Percentiles rank a stretch among this genome's conserved stretches.
Evolutionary conservation across 371 early-diverging fungal genomes (phyloP).

Genomic region (Lichtheimia corymbifera): DNA sequence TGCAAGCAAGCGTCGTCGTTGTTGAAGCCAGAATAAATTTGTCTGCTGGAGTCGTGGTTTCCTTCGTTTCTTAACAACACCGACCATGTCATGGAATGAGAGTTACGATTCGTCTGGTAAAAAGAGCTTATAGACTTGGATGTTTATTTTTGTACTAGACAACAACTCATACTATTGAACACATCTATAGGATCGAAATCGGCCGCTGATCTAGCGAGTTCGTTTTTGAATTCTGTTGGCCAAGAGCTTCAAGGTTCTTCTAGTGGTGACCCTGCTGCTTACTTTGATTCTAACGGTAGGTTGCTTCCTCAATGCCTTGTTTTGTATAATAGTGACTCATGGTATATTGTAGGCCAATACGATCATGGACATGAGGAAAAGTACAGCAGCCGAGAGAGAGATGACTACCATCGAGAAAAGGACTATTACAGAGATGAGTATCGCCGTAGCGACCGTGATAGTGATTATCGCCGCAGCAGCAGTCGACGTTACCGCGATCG

Average conservation of each 20-base stretch:
- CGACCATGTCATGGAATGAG: slow-evolving; percentile 9
- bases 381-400: not conserved
- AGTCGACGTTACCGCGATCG: slow-evolving; percentile 41
- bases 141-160: too few species aligned
- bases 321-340: not conserved
- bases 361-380: slow-evolving; percentile 11
- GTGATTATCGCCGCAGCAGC: slow-evolving; percentile 30
- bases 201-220: slow-evolving; percentile 46
- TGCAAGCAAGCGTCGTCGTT: too few species aligned
- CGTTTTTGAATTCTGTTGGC: slow-evolving; percentile 49
- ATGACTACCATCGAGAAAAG: slow-evolving; percentile 15
- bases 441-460: slow-evolving; percentile 27
- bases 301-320: too few species aligned
- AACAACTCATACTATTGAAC: too few species aligned
- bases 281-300: slow-evolving; percentile 22
- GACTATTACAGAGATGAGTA: slow-evolving; percentile 12
- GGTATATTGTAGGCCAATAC: slow-evolving; percentile 8
- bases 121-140: not conserved
- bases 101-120: not conserved
- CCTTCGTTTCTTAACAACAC: too few species aligned
- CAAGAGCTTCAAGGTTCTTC: slow-evolving; percentile 34
- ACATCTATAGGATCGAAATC: slow-evolving; percentile 12
- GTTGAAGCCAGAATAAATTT: too few species aligned
- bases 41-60: too few species aligned
- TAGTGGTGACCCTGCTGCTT: slow-evolving; percentile 22